These are phyloP conservation scores for Globisporangium cylindrosporum DNA, from an alignment of 352 stramenopile genomes.

Conservation along the genomic window DNA sequence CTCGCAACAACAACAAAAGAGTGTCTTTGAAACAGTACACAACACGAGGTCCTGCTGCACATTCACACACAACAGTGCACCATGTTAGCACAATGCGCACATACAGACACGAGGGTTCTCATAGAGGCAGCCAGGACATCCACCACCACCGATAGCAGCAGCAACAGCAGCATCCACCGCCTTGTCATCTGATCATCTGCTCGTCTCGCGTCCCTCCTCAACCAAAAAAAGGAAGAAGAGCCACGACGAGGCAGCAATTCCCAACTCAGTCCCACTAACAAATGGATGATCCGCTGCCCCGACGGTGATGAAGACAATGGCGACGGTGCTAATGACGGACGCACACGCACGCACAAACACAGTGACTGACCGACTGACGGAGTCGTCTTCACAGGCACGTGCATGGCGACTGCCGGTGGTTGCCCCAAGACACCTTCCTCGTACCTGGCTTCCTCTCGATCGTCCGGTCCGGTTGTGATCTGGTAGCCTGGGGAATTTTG, in stretches of 20 bases:
- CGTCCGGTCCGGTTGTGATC: background rate
- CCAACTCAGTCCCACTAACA: background rate
- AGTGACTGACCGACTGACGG: too few relatives aligned
- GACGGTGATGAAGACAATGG: background rate
- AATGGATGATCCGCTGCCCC: background rate
- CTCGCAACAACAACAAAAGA: background rate
- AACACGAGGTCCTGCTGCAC: background rate
- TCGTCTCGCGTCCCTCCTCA: constrained; percentile 3
- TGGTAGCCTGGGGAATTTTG: background rate
- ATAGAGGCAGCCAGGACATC: background rate
- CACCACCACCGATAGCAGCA: background rate
- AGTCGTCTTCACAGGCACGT: too few relatives aligned
- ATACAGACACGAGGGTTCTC: background rate
- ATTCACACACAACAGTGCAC: background rate
- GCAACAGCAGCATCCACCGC: background rate
- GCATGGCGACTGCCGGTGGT: too few relatives aligned
- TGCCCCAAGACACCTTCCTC: background rate
- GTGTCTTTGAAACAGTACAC: background rate
- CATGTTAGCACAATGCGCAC: background rate
- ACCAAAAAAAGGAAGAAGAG: constrained; percentile 1
- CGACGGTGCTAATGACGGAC: background rate
- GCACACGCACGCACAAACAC: background rate
- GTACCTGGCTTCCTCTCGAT: background rate
- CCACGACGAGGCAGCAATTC: constrained; percentile 1
- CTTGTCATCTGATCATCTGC: background rate